A percentile compares a stretch with the other conserved stretches of the same genome.
These are phyloP conservation scores for Cymbopogon flexuosus DNA, from an alignment of 202 grass and related monocot species.

Conservation along the genomic window DNA sequence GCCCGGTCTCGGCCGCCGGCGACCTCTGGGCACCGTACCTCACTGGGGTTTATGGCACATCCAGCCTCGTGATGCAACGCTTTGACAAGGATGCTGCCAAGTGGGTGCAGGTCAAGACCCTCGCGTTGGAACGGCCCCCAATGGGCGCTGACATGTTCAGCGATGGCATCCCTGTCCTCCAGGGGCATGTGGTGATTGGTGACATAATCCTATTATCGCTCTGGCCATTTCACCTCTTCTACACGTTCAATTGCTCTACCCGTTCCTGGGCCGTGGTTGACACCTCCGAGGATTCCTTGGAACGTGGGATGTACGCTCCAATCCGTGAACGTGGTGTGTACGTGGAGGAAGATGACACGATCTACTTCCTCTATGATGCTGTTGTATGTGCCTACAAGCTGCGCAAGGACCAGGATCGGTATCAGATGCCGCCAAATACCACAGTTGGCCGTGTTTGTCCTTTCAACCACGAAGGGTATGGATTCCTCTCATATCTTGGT, in stretches of 20 bases:
- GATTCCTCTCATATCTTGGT: too few species aligned
- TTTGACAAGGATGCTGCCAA: not conserved
- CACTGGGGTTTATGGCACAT: not conserved
- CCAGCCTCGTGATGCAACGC: not conserved
- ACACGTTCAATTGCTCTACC: slow-evolving; percentile 12
- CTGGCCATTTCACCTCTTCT: not conserved
- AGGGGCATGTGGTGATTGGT: slow-evolving; percentile 1
- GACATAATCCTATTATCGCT: slow-evolving; percentile 2
- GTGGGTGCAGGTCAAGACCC: not conserved
- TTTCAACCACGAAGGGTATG: too few species aligned
- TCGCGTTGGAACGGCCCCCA: not conserved
- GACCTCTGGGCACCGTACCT: not conserved
- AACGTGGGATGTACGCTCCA: too few species aligned
- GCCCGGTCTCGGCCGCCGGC: slow-evolving; percentile 4
- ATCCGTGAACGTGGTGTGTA: too few species aligned
- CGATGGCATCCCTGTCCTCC: not conserved
- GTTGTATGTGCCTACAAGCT: too few species aligned
- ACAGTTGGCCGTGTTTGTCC: too few species aligned
- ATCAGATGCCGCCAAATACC: too few species aligned
- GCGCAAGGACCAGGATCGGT: too few species aligned
- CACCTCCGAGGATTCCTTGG: too few species aligned
- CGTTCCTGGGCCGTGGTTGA: too few species aligned
- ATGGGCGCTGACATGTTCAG: not conserved
- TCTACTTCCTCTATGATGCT: too few species aligned
- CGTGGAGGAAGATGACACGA: too few species aligned